These are phyloP conservation scores for Hyaloperonospora brassicae DNA, from an alignment of 352 stramenopile genomes.

Conservation along the genomic window DNA sequence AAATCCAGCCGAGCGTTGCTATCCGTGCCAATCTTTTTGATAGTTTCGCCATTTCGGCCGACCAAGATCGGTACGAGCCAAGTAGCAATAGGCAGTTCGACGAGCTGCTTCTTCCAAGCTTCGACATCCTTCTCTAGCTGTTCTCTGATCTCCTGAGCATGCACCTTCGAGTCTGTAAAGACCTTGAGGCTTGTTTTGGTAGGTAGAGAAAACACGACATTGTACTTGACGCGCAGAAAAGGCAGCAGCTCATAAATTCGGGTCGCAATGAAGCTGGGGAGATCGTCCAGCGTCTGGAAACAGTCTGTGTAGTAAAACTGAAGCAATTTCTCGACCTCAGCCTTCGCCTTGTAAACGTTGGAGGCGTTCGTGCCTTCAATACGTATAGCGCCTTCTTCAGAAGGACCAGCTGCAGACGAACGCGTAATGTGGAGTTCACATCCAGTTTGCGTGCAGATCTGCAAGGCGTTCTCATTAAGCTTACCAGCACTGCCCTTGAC, in stretches of 20 bases:
- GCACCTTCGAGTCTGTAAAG: conserved; percentile 56
- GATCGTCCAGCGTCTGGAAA: conserved; percentile 38
- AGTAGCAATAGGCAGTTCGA: conserved; percentile 46
- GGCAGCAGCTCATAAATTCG: conserved; percentile 59
- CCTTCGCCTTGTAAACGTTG: conserved; percentile 69
- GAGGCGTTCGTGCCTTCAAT: conserved; percentile 56
- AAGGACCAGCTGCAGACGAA: conserved; percentile 10
- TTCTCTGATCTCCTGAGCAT: conserved; percentile 35
- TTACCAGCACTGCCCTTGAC: conserved; percentile 30
- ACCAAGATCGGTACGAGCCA: conserved; percentile 68
- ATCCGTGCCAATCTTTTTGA: conserved; percentile 61
- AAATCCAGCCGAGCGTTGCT: conserved; percentile 56
- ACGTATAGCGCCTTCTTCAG: conserved; percentile 38
- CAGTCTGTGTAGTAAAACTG: conserved; percentile 72
- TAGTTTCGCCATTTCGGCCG: conserved; percentile 69
- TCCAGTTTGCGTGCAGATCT: conserved; percentile 65
- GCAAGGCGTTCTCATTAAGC: conserved; percentile 70
- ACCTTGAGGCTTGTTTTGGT: conserved; percentile 51
- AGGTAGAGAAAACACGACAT: conserved; percentile 53
- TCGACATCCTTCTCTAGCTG: conserved; percentile 42
- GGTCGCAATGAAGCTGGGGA: conserved; percentile 41
- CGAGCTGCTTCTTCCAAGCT: conserved; percentile 58
- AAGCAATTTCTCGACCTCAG: conserved; percentile 60
- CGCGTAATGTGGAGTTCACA: conserved; percentile 68
- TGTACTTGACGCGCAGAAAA: conserved; percentile 42